Evolutionary conservation across 2,329 filamentous ascomycete species (phyloP), one percentile per base, ranked within the genome.

Genomic region (Venturia pyrina): DNA sequence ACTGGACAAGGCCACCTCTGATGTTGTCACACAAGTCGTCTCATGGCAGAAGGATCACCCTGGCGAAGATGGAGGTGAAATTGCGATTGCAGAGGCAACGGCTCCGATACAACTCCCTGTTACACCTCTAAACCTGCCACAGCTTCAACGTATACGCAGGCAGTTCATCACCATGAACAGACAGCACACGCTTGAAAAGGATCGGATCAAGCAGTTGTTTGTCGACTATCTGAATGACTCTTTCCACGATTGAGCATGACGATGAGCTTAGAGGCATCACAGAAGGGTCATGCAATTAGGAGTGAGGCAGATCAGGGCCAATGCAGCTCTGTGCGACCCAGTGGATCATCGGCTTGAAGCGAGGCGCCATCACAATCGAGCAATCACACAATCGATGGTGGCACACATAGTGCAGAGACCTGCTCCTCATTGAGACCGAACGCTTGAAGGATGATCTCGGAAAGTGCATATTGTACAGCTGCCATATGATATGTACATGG

Each of bases 161-260:
- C 89, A 91, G 62, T 96, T 90, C 76, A 87, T 93, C 70, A 84
- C 82, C 5, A 75, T 96, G 74, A 93, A 93, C 70, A 81, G 91
- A 78, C 72, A 89, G 81, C 73, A 92, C 69, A 77, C 71, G 62
- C 71, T 82, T 63, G 72, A 71, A 50, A 77, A 76, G 66, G 69
- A 69, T 24, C 71, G 78, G 62, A 72, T 79, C 40, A 72, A 72
- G 46, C 72, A 71, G 65, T 68, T 77, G 46, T 79, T 79, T 67
- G 71, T 79, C 43, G 77, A 77, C 62, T 78, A 79, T 68, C 70
- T 79, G 56, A 78, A 78, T 67, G 75, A 77, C 68, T 68, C 71
- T 5, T 77, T 78, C 69, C 28, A 59, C 28, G 40, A 57, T 5
- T 62, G 64, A 62, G 40, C 28, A 59, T 8, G 32, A 10, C 17